Percentiles rank a stretch among this genome's conserved stretches.
These are phyloP conservation scores for Penicillium brevicompactum DNA, from an alignment of 2,329 filamentous ascomycete genomes.

Conservation along the genomic window DNA sequence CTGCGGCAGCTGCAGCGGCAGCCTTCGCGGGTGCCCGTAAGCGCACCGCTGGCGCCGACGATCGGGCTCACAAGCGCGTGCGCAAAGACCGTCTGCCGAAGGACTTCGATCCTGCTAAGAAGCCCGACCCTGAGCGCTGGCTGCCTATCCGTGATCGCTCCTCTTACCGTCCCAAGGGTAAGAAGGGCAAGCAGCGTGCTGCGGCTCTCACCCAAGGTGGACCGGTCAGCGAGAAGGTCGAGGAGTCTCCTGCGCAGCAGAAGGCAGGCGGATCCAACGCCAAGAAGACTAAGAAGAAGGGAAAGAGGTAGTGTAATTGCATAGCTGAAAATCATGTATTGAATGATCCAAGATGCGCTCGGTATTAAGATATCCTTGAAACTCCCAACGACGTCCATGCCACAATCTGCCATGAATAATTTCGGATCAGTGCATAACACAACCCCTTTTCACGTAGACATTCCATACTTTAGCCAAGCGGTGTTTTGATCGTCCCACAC, in stretches of 20 bases:
- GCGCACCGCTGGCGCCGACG: slow-evolving; percentile 37
- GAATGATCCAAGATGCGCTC: slow-evolving; percentile 10
- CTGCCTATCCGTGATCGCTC: slow-evolving; percentile 86
- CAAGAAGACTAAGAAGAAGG: slow-evolving; percentile 55
- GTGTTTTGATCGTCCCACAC: slow-evolving; percentile 38
- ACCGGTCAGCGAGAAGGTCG: slow-evolving; percentile 70
- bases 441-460: background rate
- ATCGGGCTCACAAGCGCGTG: slow-evolving; percentile 42
- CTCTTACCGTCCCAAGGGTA: slow-evolving; percentile 85
- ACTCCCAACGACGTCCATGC: background rate
- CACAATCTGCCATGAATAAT: slow-evolving; percentile 5
- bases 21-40: slow-evolving; percentile 43
- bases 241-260: slow-evolving; percentile 48
- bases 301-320: slow-evolving; percentile 44
- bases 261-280: slow-evolving; percentile 36
- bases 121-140: slow-evolving; percentile 89
- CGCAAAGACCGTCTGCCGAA: slow-evolving; percentile 52
- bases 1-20: slow-evolving; percentile 33
- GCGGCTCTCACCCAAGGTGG: slow-evolving; percentile 83
- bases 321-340: background rate
- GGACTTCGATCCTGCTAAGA: slow-evolving; percentile 69
- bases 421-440: background rate
- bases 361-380: background rate
- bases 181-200: slow-evolving; percentile 85
- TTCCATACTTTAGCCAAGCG: slow-evolving; percentile 26